Percentiles rank a stretch among this genome's conserved stretches.
Evolutionary conservation across 306 rosid species (phyloP).

Genomic region (Mimosa bimucronata): DNA sequence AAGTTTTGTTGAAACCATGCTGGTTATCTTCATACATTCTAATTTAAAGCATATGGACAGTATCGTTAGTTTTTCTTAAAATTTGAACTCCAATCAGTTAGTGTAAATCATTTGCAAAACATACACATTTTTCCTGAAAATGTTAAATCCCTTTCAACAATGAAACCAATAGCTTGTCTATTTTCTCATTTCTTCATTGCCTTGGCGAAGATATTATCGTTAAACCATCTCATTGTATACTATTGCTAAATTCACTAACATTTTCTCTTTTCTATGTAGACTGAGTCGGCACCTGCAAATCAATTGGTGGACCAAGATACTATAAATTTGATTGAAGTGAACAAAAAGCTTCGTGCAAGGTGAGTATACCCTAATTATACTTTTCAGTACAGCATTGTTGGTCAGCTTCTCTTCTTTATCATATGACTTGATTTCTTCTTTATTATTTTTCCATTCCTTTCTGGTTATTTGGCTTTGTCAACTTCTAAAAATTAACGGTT

Average conservation of each 20-base stretch:
- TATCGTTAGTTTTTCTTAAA: background rate
- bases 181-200: slow-evolving; percentile 27
- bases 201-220: slow-evolving; percentile 8
- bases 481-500: slow-evolving; percentile 14
- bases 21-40: slow-evolving; percentile 12
- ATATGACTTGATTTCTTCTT: background rate
- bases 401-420: slow-evolving; percentile 26
- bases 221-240: slow-evolving; percentile 8
- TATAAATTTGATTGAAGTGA: slow-evolving; percentile 54
- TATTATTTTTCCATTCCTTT: background rate
- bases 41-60: slow-evolving; percentile 1
- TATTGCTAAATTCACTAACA: slow-evolving; percentile 23
- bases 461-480: background rate
- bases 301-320: slow-evolving; percentile 51
- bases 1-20: background rate
- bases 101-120: background rate
- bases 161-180: slow-evolving; percentile 9
- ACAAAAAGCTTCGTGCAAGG: slow-evolving; percentile 63
- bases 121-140: background rate
- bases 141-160: background rate
- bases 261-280: slow-evolving; percentile 48
- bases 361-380: slow-evolving; percentile 49
- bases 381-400: slow-evolving; percentile 5
- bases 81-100: background rate
- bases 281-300: slow-evolving; percentile 27